These are phyloP conservation scores for Monosporozyma yasuniensis DNA, from an alignment of 805 yeast genomes.

Conservation along the genomic window DNA sequence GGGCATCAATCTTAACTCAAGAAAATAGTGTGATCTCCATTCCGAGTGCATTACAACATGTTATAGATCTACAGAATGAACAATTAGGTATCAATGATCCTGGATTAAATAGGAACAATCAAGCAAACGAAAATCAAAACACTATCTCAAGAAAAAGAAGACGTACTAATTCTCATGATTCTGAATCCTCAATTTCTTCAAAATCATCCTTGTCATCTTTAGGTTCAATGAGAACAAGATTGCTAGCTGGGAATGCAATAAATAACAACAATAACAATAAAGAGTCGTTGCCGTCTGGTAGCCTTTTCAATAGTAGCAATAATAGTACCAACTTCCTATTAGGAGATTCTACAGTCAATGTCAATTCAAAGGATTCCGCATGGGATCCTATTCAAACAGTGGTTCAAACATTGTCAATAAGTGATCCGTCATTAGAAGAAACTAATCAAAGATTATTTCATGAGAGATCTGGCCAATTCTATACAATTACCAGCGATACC, in stretches of 20 bases:
- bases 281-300: not conserved
- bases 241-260: not conserved
- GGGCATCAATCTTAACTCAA: not conserved
- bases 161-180: not conserved
- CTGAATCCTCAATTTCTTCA: not conserved
- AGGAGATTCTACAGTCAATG: not conserved
- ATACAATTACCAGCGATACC: slow-evolving; percentile 12
- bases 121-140: not conserved
- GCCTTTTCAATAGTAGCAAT: not conserved
- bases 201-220: not conserved
- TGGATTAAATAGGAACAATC: not conserved
- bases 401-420: not conserved
- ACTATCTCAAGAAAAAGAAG: not conserved
- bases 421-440: not conserved
- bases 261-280: not conserved
- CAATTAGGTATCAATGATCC: slow-evolving; percentile 1
- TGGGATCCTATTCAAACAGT: not conserved
- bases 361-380: not conserved
- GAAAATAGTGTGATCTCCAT: not conserved
- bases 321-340: not conserved
- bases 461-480: slow-evolving; percentile 13
- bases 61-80: slow-evolving; percentile 1
- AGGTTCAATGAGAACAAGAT: not conserved
- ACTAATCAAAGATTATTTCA: slow-evolving; percentile 7
- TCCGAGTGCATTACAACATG: slow-evolving; percentile 1